phyloP scores from a whole-genome alignment of 2,329 filamentous ascomycete species.

The Claviceps sp. region DNA sequence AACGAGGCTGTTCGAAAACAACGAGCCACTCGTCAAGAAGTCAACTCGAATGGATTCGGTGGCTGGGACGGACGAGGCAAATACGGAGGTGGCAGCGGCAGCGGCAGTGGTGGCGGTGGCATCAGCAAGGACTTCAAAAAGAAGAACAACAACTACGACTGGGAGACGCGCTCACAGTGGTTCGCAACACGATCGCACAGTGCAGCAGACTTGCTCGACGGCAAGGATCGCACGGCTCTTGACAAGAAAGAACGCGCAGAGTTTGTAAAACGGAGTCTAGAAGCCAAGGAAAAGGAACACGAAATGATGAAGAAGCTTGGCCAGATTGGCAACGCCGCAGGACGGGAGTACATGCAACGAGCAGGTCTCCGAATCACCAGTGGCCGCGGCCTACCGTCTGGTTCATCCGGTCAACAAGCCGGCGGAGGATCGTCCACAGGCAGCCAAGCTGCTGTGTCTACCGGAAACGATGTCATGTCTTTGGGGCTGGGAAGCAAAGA shows the following conservation, averaged over 20 bases:
- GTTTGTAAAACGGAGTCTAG: conserved; percentile 48
- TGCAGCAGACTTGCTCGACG: conserved; percentile 51
- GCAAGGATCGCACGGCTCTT: conserved; percentile 41
- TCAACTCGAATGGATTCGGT: conserved; percentile 53
- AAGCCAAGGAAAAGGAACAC: conserved; percentile 56
- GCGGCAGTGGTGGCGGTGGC: not conserved
- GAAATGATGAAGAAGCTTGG: conserved; percentile 58
- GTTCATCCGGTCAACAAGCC: not conserved
- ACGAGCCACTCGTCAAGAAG: conserved; percentile 55
- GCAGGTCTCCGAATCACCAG: conserved; percentile 12
- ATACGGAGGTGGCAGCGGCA: conserved; percentile 7
- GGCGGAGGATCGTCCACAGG: conserved; percentile 4
- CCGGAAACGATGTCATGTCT: conserved; percentile 28
- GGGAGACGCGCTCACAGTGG: conserved; percentile 42
- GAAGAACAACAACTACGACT: conserved; percentile 36
- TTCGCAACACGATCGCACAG: conserved; percentile 38
- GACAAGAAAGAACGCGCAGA: conserved; percentile 52
- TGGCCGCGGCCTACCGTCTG: not conserved
- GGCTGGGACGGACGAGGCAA: conserved; percentile 18
- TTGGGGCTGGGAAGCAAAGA: conserved; percentile 21
- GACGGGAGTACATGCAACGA: conserved; percentile 54
- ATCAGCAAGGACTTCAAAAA: conserved; percentile 10
- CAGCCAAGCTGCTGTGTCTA: conserved; percentile 16
- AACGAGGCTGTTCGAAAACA: conserved; percentile 64
- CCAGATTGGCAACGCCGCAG: conserved; percentile 49